Percentiles rank a stretch among this genome's conserved stretches.
Evolutionary conservation across 805 yeast species (phyloP).

Genomic region (Metschnikowia shivogae): DNA sequence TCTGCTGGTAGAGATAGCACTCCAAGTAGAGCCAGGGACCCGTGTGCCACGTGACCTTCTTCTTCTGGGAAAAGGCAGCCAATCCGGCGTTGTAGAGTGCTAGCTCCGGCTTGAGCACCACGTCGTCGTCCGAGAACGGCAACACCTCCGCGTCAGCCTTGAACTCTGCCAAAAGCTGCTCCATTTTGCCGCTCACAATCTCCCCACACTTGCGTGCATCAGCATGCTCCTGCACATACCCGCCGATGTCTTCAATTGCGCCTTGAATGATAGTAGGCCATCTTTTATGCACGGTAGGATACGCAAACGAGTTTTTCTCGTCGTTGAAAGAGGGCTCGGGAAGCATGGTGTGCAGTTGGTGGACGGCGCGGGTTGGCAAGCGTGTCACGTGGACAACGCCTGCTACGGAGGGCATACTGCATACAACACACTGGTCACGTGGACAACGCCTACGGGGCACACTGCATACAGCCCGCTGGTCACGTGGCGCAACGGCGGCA

Average conservation of each 20-base stretch:
- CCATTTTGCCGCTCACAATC: conserved; percentile 40
- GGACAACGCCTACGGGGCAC: no score
- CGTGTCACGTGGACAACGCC: no score
- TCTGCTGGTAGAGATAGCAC: conserved; percentile 72
- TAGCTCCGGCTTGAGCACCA: conserved; percentile 47
- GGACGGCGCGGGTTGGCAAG: neutral
- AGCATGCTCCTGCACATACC: conserved; percentile 12
- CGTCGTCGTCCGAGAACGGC: conserved; percentile 25
- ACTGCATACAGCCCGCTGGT: no score
- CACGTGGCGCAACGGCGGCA: no score
- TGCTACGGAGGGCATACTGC: no score
- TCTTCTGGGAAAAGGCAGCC: conserved; percentile 22
- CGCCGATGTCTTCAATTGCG: conserved; percentile 57
- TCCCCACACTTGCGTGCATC: conserved; percentile 45
- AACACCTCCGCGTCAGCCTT: conserved; percentile 29
- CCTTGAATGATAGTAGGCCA: conserved; percentile 84
- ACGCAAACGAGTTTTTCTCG: conserved; percentile 78
- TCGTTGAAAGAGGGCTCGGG: conserved; percentile 58
- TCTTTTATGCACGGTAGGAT: conserved; percentile 68
- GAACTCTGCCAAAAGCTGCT: conserved; percentile 42
- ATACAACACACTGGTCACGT: no score
- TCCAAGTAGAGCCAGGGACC: conserved; percentile 93
- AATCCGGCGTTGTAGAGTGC: conserved; percentile 58
- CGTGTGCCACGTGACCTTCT: conserved; percentile 59
- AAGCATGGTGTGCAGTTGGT: conserved; percentile 23